Percentiles rank a stretch among this genome's conserved stretches.
These are phyloP conservation scores for Pyrenophora teres DNA, from an alignment of 2,329 filamentous ascomycete genomes.

Conservation along the genomic window DNA sequence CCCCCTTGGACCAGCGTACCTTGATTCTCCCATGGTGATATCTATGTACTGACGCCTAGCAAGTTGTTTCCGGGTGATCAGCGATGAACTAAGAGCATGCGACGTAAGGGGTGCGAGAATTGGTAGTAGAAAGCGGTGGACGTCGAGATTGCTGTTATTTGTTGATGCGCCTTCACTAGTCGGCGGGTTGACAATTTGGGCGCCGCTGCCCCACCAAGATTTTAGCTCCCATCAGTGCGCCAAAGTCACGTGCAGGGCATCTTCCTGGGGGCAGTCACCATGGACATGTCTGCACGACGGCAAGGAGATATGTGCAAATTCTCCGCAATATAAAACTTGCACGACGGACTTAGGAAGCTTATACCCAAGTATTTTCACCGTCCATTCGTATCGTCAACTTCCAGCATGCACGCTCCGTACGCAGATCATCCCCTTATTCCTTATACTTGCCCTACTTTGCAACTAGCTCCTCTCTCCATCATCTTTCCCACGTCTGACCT, in stretches of 20 bases:
- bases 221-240: conserved; percentile 16
- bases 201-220: conserved; percentile 22
- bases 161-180: conserved; percentile 27
- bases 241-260: conserved; percentile 9
- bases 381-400: too few species aligned
- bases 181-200: conserved; percentile 25
- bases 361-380: too few species aligned
- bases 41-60: conserved; percentile 8
- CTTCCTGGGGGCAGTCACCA: too few species aligned
- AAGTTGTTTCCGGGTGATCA: conserved; percentile 5
- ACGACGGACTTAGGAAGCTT: background rate
- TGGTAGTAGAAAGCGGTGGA: conserved; percentile 12
- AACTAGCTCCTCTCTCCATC: background rate
- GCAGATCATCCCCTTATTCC: background rate
- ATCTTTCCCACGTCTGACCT: conserved; percentile 15
- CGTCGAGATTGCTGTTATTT: conserved; percentile 28
- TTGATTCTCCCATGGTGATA: conserved; percentile 66
- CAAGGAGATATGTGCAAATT: too few species aligned
- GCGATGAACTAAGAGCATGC: conserved; percentile 11
- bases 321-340: too few species aligned
- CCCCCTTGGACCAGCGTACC: conserved; percentile 49
- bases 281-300: too few species aligned
- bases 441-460: background rate
- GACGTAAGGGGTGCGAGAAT: conserved; percentile 9
- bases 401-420: background rate